Conservation (phyloP, 495 filamentous ascomycete species). For the Talaromyces ruber region DNA sequence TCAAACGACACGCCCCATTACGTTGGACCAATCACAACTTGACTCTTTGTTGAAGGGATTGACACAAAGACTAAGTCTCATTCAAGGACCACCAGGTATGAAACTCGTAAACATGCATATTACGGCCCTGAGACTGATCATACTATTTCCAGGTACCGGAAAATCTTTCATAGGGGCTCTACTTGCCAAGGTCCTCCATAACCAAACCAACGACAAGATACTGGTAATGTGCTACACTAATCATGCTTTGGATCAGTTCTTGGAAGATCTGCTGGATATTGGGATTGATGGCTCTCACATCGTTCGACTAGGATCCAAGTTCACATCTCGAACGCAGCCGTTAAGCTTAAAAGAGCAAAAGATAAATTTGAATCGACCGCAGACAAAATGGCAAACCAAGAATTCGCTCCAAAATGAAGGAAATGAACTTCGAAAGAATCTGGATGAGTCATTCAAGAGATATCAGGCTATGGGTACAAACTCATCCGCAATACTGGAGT, state of each 20-base stretch:
- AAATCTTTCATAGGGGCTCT: slow-evolving; percentile 73
- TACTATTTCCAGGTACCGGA: slow-evolving; percentile 54
- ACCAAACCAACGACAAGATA: slow-evolving; percentile 42
- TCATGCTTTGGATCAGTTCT: slow-evolving; percentile 70
- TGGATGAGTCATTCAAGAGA: slow-evolving; percentile 15
- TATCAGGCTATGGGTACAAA: slow-evolving; percentile 13
- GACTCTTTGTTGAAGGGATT: slow-evolving; percentile 48
- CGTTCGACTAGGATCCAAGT: slow-evolving; percentile 62
- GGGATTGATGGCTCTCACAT: slow-evolving; percentile 48
- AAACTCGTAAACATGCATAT: neutral
- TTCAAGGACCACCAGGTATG: slow-evolving; percentile 71
- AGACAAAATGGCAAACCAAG: slow-evolving; percentile 29
- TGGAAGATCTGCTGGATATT: slow-evolving; percentile 57
- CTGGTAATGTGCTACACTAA: slow-evolving; percentile 61
- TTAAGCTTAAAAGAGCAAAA: slow-evolving; percentile 42
- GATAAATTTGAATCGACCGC: slow-evolving; percentile 11
- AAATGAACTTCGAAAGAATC: neutral
- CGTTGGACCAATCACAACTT: slow-evolving; percentile 51
- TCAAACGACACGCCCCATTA: slow-evolving; percentile 18
- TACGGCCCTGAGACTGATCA: slow-evolving; percentile 6
- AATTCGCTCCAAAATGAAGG: slow-evolving; percentile 23
- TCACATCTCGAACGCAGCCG: slow-evolving; percentile 34
- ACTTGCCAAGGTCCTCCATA: slow-evolving; percentile 49
- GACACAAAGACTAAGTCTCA: slow-evolving; percentile 46
- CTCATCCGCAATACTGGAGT: slow-evolving; percentile 40